phyloP scores from a whole-genome alignment of 345 rosid genomes.

The Sapria himalayana region DNA sequence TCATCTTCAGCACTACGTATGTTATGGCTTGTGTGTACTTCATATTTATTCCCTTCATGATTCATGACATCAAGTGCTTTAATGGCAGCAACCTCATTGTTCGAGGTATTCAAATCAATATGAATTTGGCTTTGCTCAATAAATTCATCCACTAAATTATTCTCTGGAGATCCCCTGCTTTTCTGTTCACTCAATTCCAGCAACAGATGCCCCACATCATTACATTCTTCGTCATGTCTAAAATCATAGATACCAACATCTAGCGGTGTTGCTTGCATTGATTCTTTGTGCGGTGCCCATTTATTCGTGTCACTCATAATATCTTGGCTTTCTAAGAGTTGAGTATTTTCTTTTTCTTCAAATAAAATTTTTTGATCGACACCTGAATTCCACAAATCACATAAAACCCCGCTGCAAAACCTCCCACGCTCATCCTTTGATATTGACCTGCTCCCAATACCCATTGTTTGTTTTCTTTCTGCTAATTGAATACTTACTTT shows the following conservation, averaged over 20 bases:
- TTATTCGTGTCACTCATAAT: conserved; percentile 7
- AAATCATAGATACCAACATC: conserved; percentile 10
- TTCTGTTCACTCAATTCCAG: neutral
- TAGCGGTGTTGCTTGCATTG: conserved; percentile 22
- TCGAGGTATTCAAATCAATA: neutral
- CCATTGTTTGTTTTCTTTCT: too few species aligned
- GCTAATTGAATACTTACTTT: too few species aligned
- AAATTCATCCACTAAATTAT: neutral
- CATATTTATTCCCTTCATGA: too few species aligned
- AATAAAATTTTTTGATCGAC: neutral
- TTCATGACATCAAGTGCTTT: too few species aligned
- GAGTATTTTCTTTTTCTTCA: conserved; percentile 2
- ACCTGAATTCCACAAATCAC: neutral
- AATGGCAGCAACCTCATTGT: conserved; percentile 4
- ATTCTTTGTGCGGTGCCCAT: too few species aligned
- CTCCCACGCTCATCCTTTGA: neutral
- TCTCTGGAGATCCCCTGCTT: neutral
- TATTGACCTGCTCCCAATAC: neutral
- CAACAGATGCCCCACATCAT: neutral
- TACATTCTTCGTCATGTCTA: neutral
- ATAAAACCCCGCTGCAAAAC: neutral
- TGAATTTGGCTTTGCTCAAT: too few species aligned
- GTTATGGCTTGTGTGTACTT: too few species aligned
- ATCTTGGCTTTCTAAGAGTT: neutral
- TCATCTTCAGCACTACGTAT: too few species aligned